These are phyloP conservation scores for Coniosporium uncinatum DNA, from an alignment of 2,329 filamentous ascomycete genomes.

Conservation along the genomic window DNA sequence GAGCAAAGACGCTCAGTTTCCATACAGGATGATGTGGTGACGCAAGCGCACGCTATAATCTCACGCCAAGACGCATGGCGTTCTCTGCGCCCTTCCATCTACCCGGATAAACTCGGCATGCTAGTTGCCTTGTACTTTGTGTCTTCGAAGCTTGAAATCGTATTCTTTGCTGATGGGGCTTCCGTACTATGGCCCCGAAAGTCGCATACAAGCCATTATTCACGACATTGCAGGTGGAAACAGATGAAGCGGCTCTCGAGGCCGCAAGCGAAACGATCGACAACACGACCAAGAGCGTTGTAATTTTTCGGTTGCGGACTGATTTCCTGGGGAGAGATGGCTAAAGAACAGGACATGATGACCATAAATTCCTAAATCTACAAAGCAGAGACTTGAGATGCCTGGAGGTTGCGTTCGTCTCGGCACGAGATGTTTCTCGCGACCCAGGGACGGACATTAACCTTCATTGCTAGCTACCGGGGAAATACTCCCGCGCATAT, in stretches of 20 bases:
- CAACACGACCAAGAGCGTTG: neutral
- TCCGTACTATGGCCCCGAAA: neutral
- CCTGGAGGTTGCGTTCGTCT: conserved; percentile 6
- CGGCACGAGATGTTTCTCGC: conserved; percentile 4
- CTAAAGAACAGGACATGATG: conserved; percentile 3
- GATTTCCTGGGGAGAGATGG: conserved; percentile 5
- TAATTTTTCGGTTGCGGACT: no score
- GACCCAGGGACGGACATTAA: conserved; percentile 7
- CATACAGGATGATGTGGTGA: no score
- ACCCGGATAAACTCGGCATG: no score
- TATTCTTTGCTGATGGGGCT: neutral
- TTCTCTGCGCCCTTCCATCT: neutral
- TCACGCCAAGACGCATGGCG: no score
- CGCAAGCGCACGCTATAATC: no score
- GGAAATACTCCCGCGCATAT: no score
- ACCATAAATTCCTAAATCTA: conserved; percentile 5
- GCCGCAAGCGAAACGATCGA: neutral
- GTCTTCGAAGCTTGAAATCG: neutral
- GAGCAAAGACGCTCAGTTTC: no score
- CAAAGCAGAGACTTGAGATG: conserved; percentile 6
- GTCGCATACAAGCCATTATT: neutral
- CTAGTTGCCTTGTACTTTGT: no score
- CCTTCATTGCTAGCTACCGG: no score
- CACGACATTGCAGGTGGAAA: neutral
- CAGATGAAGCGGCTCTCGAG: neutral